A percentile compares a stretch with the other conserved stretches of the same genome.
Conservation (phyloP, 1,284 basidiomycete species). For the Leccinum fallax region DNA sequence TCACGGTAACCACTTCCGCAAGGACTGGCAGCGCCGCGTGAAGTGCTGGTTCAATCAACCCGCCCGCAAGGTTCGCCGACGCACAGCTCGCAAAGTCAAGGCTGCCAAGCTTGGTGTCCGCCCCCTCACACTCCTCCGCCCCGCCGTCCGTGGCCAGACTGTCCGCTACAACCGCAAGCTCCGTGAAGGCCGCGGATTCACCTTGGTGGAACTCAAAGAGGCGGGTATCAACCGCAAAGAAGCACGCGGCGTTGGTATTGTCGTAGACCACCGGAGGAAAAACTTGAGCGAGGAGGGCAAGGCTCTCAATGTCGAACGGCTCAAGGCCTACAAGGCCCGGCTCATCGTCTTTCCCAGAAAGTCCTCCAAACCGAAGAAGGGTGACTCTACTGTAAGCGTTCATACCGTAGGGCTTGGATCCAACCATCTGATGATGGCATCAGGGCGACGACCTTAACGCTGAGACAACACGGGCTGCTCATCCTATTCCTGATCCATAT, state of each 20-base stretch:
- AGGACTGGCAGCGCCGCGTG: slow-evolving; percentile 96
- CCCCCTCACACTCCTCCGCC: slow-evolving; percentile 91
- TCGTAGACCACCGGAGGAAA: slow-evolving; percentile 96
- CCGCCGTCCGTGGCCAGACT: slow-evolving; percentile 96
- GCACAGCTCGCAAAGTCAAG: slow-evolving; percentile 91
- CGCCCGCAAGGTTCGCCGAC: slow-evolving; percentile 95
- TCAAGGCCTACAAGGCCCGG: slow-evolving; percentile 91
- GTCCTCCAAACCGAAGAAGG: slow-evolving; percentile 93
- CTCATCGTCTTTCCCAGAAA: slow-evolving; percentile 96
- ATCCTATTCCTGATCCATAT: slow-evolving; percentile 73
- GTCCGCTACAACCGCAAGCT: slow-evolving; percentile 99
- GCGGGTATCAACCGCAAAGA: slow-evolving; percentile 96
- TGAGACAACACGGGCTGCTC: slow-evolving; percentile 70
- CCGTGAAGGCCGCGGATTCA: slow-evolving; percentile 97
- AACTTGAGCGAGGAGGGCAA: slow-evolving; percentile 98
- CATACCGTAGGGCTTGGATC: neutral
- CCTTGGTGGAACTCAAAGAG: slow-evolving; percentile 92
- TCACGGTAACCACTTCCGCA: slow-evolving; percentile 95
- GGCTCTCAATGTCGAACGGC: slow-evolving; percentile 91
- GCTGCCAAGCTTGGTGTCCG: slow-evolving; percentile 91
- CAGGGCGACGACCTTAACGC: slow-evolving; percentile 87
- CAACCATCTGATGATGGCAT: slow-evolving; percentile 7
- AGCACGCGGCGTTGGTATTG: slow-evolving; percentile 91
- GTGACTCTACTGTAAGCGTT: slow-evolving; percentile 80
- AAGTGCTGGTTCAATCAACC: slow-evolving; percentile 99